These are phyloP conservation scores for Priceomyces fermenticarens DNA, from an alignment of 805 yeast genomes.

Conservation along the genomic window DNA sequence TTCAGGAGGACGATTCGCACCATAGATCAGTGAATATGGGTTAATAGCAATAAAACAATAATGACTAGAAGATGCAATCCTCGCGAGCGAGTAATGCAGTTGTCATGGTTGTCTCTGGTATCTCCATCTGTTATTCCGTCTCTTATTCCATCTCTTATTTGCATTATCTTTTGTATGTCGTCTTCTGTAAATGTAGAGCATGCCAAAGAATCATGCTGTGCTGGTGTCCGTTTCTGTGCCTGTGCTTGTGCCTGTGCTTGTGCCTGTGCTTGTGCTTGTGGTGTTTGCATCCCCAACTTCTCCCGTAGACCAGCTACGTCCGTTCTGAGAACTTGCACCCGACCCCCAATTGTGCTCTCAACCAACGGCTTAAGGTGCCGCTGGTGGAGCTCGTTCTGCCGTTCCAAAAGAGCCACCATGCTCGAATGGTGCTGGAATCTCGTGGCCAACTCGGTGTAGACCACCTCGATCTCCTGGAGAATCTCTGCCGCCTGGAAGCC, in stretches of 20 bases:
- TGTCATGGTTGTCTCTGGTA: too few relatives aligned
- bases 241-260: too few relatives aligned
- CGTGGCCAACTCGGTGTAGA: slow-evolving; percentile 5
- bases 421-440: background rate
- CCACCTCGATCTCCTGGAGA: slow-evolving; percentile 8
- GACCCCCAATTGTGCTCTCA: too few relatives aligned
- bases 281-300: too few relatives aligned
- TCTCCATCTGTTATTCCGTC: too few relatives aligned
- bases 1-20: slow-evolving; percentile 51
- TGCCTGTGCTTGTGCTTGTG: too few relatives aligned
- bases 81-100: too few relatives aligned
- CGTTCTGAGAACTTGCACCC: too few relatives aligned
- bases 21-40: slow-evolving; percentile 41
- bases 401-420: background rate
- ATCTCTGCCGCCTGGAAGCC: slow-evolving; percentile 4
- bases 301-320: too few relatives aligned
- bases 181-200: background rate
- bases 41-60: slow-evolving; percentile 8
- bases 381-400: slow-evolving; percentile 2
- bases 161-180: background rate
- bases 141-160: background rate
- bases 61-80: too few relatives aligned
- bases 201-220: background rate
- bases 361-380: too few relatives aligned
- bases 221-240: background rate